phyloP scores from a whole-genome alignment of 2,329 filamentous ascomycete genomes.

The Cadophora malorum region DNA sequence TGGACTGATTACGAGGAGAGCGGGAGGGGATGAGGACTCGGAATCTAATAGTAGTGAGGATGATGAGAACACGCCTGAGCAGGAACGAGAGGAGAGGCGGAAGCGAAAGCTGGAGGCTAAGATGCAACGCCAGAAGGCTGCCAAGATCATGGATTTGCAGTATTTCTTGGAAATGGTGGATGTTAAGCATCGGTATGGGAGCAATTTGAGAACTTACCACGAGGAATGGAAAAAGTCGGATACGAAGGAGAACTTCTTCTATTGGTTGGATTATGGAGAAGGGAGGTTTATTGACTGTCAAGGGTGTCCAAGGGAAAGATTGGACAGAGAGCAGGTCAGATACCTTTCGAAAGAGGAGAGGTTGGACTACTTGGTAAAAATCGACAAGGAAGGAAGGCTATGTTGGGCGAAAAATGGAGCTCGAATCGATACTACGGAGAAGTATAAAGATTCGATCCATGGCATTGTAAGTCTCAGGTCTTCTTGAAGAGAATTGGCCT shows the following conservation, averaged over 20 bases:
- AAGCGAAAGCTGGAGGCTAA: slow-evolving; percentile 51
- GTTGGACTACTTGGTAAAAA: slow-evolving; percentile 77
- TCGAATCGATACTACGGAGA: slow-evolving; percentile 75
- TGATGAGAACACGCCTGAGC: slow-evolving; percentile 34
- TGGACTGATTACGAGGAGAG: slow-evolving; percentile 72
- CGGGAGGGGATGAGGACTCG: slow-evolving; percentile 68
- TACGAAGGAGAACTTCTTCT: slow-evolving; percentile 89
- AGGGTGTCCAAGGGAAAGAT: slow-evolving; percentile 72
- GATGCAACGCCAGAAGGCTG: slow-evolving; percentile 65
- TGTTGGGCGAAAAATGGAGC: slow-evolving; percentile 86
- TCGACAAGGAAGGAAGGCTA: slow-evolving; percentile 77
- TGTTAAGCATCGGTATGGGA: slow-evolving; percentile 85
- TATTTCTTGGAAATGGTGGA: slow-evolving; percentile 89
- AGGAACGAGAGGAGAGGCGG: slow-evolving; percentile 49
- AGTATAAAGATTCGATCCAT: slow-evolving; percentile 80
- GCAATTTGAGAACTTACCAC: slow-evolving; percentile 82
- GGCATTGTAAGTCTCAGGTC: slow-evolving; percentile 59
- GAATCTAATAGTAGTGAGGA: slow-evolving; percentile 35
- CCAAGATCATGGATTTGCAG: slow-evolving; percentile 82
- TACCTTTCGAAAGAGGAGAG: slow-evolving; percentile 86
- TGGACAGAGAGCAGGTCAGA: slow-evolving; percentile 81
- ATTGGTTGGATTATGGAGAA: slow-evolving; percentile 86
- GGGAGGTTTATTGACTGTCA: slow-evolving; percentile 74
- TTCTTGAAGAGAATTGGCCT: too few relatives aligned
- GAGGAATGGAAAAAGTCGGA: slow-evolving; percentile 79